Percentiles rank a stretch among this genome's conserved stretches.
Conservation (phyloP, 441 rosid species). For the Croton laevigatus region DNA sequence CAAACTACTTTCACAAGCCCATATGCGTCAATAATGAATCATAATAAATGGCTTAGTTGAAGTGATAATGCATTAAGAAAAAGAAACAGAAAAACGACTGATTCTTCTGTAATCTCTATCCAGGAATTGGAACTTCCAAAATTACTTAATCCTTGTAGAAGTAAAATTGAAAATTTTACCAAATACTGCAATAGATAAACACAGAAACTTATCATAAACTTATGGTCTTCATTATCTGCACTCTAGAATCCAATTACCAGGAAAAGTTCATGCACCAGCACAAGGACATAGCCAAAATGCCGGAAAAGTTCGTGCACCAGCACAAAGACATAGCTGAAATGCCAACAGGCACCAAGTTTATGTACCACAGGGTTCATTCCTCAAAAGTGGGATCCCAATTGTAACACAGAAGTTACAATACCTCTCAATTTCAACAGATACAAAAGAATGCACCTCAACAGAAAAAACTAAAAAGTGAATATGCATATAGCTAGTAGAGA, state of each 20-base stretch:
- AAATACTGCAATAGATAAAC: background rate
- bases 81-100: background rate
- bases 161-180: background rate
- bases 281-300: background rate
- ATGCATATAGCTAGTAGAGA: background rate
- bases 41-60: background rate
- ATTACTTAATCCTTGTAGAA: slow-evolving; percentile 5
- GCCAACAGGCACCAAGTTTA: background rate
- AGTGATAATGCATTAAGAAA: background rate
- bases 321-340: background rate
- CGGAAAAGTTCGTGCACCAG: background rate
- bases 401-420: background rate
- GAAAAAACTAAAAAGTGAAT: background rate
- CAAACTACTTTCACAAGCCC: background rate
- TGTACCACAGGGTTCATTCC: background rate
- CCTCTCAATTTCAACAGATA: background rate
- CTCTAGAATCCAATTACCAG: background rate
- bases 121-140: background rate
- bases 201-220: background rate
- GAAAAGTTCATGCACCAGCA: background rate
- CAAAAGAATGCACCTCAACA: background rate
- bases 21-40: background rate
- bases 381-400: background rate
- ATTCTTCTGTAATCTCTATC: background rate
- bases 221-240: too few relatives aligned